Base-by-base conservation (phyloP, 2,329 filamentous ascomycete species). In the Colletotrichum cordylinicola region DNA sequence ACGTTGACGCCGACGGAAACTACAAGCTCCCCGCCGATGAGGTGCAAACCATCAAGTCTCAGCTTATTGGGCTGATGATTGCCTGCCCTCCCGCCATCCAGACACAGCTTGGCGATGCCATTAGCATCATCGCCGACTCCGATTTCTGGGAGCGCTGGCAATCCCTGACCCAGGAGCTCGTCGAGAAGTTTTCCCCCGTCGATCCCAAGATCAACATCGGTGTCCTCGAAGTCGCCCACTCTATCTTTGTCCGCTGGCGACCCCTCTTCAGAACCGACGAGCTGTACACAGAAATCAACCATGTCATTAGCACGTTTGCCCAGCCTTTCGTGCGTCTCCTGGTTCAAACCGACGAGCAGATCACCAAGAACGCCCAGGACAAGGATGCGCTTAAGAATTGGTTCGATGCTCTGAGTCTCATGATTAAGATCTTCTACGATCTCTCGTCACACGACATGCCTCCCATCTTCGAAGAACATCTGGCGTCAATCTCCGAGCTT, bases 101-200 rank as follows among this genome's bases (percentile, higher is more conserved):
- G 86, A 93, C 95, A 76, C 97, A 99, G 86, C 91, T 99, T 48
- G 97, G 97, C 79, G 97, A 98, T 83, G 96, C 97, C 77, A 98
- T 98, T 84, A 98, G 96, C 86, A 92, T 98, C 80, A 98, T 99
- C 81, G 97, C 97, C 76, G 96, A 98, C 86, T 98, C 96, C 79
- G 97, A 99, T 84, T 99, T 99, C 85, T 99, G 94, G 94, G 90
- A 94, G 85, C 91, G 94, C 81, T 99, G 97, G 97, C 94, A 98
- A 82, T 98, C 96, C n/a, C 90, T 99, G 76, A 96, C 98, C 69
- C 74, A 94, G 91, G 96, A 99, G 84, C 93, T 99, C 75, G 96
- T 98, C 79, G 95, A 94, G 65, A 93, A 96, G 64, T 91, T 99
- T 78, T 96, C 95, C 4, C 90, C 93, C 15, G 93, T 94, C 79